phyloP scores from a whole-genome alignment of 169 alveolate genomes.

The Eimeria acervulina region DNA sequence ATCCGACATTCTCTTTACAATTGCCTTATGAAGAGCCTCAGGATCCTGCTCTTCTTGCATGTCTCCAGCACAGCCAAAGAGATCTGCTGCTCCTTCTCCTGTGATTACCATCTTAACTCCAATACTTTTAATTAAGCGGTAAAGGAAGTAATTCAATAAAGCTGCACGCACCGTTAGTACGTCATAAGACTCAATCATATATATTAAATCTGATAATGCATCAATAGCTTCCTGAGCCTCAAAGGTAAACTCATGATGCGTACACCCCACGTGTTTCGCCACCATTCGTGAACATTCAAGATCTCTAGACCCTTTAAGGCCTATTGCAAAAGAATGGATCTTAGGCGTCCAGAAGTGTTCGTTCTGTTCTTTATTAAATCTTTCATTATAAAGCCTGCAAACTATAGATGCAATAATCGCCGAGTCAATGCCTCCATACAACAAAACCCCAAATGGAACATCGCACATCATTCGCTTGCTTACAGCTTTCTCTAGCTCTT shows the following conservation, averaged over 20 bases:
- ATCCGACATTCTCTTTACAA: neutral
- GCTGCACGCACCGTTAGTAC: slow-evolving; percentile 94
- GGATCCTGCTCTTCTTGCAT: slow-evolving; percentile 92
- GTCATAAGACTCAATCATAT: slow-evolving; percentile 93
- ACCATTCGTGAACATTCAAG: slow-evolving; percentile 85
- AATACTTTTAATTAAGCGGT: slow-evolving; percentile 85
- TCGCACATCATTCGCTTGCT: too few relatives aligned
- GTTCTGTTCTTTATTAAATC: slow-evolving; percentile 36
- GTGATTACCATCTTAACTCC: slow-evolving; percentile 92
- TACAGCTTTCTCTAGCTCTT: too few relatives aligned
- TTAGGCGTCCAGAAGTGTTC: slow-evolving; percentile 78
- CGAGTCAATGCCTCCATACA: too few relatives aligned
- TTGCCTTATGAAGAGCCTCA: slow-evolving; percentile 87
- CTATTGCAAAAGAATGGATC: slow-evolving; percentile 89
- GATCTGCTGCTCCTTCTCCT: slow-evolving; percentile 95
- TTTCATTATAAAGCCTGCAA: too few relatives aligned
- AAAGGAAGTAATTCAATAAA: slow-evolving; percentile 93
- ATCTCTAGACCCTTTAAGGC: slow-evolving; percentile 89
- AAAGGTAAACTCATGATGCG: slow-evolving; percentile 91
- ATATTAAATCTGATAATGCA: slow-evolving; percentile 90
- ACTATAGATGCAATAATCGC: too few relatives aligned
- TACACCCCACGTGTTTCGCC: slow-evolving; percentile 90
- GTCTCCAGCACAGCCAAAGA: slow-evolving; percentile 94
- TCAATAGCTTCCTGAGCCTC: slow-evolving; percentile 88
- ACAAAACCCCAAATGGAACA: too few relatives aligned